A percentile compares a stretch with the other conserved stretches of the same genome.
Conservation (phyloP, 129 eudicot species). For the Calendula officinalis region DNA sequence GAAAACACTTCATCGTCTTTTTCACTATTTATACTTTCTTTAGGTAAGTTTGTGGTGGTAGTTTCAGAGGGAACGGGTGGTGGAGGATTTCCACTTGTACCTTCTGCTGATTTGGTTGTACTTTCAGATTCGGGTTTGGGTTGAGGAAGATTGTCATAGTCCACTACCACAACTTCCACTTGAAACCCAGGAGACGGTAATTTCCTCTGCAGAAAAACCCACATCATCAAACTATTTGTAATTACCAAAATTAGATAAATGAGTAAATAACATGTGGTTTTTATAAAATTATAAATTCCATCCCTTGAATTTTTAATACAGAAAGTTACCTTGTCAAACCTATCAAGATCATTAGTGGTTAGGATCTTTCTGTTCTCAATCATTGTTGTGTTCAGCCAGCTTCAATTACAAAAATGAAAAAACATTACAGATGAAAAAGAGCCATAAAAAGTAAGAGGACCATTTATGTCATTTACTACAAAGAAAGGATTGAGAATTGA, state of each 20-base stretch:
- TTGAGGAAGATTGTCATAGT: slow-evolving; percentile 49
- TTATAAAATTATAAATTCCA: too few species aligned
- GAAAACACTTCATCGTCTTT: slow-evolving; percentile 83
- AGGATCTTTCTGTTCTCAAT: slow-evolving; percentile 72
- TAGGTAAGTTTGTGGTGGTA: slow-evolving; percentile 23
- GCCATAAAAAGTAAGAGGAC: background rate
- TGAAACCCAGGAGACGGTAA: slow-evolving; percentile 94
- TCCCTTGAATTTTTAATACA: too few species aligned
- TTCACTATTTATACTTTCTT: slow-evolving; percentile 44
- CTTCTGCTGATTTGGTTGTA: slow-evolving; percentile 37
- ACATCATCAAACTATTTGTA: background rate
- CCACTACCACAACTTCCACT: slow-evolving; percentile 87
- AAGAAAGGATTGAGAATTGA: background rate
- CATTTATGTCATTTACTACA: too few species aligned
- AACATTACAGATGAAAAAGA: background rate
- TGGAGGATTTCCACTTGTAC: slow-evolving; percentile 31
- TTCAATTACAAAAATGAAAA: slow-evolving; percentile 13
- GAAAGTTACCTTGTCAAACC: slow-evolving; percentile 85
- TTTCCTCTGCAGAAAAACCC: slow-evolving; percentile 56
- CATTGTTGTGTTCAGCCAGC: slow-evolving; percentile 97
- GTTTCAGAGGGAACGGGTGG: slow-evolving; percentile 34
- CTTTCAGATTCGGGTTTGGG: slow-evolving; percentile 43
- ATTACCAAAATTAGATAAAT: background rate
- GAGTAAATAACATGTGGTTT: background rate
- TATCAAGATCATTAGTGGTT: slow-evolving; percentile 81